A percentile compares a stretch with the other conserved stretches of the same genome.
Conservation (phyloP, 2,329 filamentous ascomycete species). For the Microascus cirrosus region DNA sequence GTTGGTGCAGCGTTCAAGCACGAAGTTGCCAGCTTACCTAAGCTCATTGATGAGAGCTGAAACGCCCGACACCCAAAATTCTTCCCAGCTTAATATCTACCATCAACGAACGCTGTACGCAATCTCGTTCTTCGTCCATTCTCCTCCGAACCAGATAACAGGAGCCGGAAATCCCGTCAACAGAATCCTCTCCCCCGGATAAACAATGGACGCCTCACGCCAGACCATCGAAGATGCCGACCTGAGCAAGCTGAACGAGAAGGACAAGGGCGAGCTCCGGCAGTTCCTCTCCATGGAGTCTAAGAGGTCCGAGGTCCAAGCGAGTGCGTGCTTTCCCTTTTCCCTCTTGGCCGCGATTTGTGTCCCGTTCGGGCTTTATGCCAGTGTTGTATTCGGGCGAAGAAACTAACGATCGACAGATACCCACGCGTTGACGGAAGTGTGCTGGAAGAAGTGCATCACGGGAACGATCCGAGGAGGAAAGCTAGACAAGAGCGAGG, state of each 20-base stretch:
- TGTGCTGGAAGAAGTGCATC: conserved; percentile 94
- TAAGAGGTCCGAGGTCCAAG: conserved; percentile 63
- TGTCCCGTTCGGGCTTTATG: not conserved
- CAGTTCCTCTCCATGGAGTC: conserved; percentile 76
- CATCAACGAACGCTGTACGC: not conserved
- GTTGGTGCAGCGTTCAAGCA: too few species aligned
- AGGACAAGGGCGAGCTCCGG: conserved; percentile 79
- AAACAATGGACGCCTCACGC: conserved; percentile 1
- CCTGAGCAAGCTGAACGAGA: conserved; percentile 63
- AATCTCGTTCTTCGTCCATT: not conserved
- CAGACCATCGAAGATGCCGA: conserved; percentile 41
- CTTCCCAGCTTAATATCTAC: not conserved
- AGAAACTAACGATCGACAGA: conserved; percentile 20
- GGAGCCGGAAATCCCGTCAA: not conserved
- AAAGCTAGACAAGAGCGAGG: conserved; percentile 66
- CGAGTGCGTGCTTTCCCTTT: conserved; percentile 35
- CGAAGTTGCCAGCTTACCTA: not conserved
- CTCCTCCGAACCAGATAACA: not conserved
- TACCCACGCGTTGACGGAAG: conserved; percentile 49
- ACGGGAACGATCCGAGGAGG: conserved; percentile 59
- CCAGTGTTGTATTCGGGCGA: not conserved
- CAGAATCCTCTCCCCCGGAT: not conserved
- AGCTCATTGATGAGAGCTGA: not conserved
- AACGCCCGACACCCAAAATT: not conserved
- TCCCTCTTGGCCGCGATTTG: not conserved